Evolutionary conservation across 2,329 filamentous ascomycete genomes (phyloP), one percentile per base, ranked within the genome.

Genomic region (Aspergillus sp.): DNA sequence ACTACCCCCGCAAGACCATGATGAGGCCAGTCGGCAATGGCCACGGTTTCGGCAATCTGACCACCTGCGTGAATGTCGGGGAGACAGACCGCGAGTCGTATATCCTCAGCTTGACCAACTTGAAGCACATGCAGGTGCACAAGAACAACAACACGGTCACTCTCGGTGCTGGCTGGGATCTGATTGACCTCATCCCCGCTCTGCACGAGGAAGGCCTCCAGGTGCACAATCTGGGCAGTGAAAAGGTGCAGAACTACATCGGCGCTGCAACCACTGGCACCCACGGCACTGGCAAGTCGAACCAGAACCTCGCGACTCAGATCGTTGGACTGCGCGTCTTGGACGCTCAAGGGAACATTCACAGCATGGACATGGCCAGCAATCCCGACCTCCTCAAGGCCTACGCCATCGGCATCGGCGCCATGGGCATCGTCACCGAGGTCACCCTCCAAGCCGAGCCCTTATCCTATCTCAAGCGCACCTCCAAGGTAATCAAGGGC

Each of bases 121-220:
- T 47, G 11, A 47, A 35, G 45, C 23, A 47, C 15, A 6, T 47
- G 23, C 23, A 33, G 14, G 24, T 47, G 7, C 3, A 47, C 45
- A 33, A 27, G 23, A 24, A 3, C 23, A 31, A 47, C 37, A 43
- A 24, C 7, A 65, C 58, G 3, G 62, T 60, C 55, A 66, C 64
- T 21, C 56, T 64, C 37, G 64, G 64, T 52, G 64, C 60, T 44
- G 64, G 64, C 21, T 66, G 64, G 64, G 64, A 66, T 52, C 47
- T 66, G 35, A 48, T 51, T 44, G 64, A 66, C 41, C 57, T 66
- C 14, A 48, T 59, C 15, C 27, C 57, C 7, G 58, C 54, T 19
- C 60, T 66, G 6, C 57, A 62, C 47, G 52, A 51, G 21, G 55
- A 64, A 33, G 56, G 49, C 33, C 46, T 66, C 21, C 58, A 57